phyloP scores from a whole-genome alignment of 148 eudicot genomes.

The Agrostemma githago region DNA sequence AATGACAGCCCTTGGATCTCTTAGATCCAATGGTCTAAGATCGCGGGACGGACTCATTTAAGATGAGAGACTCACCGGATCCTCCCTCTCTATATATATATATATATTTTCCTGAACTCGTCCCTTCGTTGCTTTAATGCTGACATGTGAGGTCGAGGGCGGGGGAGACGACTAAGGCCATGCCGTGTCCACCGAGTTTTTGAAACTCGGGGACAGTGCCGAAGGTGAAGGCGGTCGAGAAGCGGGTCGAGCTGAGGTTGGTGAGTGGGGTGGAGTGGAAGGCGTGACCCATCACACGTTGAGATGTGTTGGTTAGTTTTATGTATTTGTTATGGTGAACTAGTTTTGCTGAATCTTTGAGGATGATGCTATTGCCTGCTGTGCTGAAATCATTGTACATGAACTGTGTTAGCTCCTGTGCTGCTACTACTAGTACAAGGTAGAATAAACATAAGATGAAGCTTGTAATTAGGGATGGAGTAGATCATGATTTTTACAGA shows the following conservation, averaged over 20 bases:
- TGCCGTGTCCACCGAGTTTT: slow-evolving; percentile 48
- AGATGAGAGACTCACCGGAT: too few species aligned
- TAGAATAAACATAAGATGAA: neutral
- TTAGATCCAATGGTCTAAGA: too few species aligned
- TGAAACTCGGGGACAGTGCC: slow-evolving; percentile 39
- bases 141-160: neutral
- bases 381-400: slow-evolving; percentile 19
- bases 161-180: slow-evolving; percentile 42
- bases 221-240: slow-evolving; percentile 45
- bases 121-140: too few species aligned
- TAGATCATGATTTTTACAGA: neutral
- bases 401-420: slow-evolving; percentile 11
- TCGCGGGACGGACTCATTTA: too few species aligned
- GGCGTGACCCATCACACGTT: slow-evolving; percentile 33
- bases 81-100: too few species aligned
- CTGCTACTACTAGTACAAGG: neutral
- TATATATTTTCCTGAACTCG: too few species aligned
- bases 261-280: slow-evolving; percentile 26
- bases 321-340: slow-evolving; percentile 29
- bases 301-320: slow-evolving; percentile 31
- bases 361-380: neutral
- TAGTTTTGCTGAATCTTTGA: slow-evolving; percentile 14
- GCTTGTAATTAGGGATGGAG: neutral
- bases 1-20: too few species aligned
- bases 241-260: slow-evolving; percentile 24